These are phyloP conservation scores for Verticillium longisporum DNA, from an alignment of 2,329 filamentous ascomycete species.

Conservation along the genomic window DNA sequence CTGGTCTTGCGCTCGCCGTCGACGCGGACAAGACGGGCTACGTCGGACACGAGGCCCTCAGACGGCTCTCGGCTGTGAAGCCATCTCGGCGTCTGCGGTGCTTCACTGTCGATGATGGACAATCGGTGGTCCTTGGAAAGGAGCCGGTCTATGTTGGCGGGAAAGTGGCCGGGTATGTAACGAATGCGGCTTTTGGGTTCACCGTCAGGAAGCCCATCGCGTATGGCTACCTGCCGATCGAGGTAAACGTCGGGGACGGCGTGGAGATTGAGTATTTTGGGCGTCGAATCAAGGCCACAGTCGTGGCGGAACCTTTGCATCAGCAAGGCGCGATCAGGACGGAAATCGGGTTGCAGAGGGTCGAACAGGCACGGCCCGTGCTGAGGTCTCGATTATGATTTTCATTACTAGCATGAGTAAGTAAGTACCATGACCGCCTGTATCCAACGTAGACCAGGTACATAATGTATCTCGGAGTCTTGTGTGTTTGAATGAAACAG, in stretches of 20 bases:
- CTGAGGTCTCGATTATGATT: neutral
- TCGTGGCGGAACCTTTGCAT: constrained; percentile 38
- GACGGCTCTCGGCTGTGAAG: constrained; percentile 26
- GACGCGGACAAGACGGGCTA: constrained; percentile 38
- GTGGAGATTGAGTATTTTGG: constrained; percentile 60
- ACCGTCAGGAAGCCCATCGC: constrained; percentile 52
- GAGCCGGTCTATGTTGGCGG: constrained; percentile 50
- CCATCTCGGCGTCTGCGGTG: constrained; percentile 32
- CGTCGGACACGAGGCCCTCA: constrained; percentile 43
- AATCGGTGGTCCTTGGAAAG: constrained; percentile 52
- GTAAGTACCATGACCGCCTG: too few relatives aligned
- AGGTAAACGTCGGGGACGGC: constrained; percentile 34
- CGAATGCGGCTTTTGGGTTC: constrained; percentile 54
- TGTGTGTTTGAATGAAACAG: neutral
- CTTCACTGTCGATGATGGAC: constrained; percentile 48
- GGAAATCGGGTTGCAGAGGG: neutral
- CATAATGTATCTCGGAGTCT: neutral
- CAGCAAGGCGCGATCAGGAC: neutral
- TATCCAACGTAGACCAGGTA: neutral
- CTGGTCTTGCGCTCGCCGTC: constrained; percentile 45
- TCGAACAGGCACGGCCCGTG: neutral
- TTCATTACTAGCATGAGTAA: neutral
- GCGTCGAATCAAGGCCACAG: constrained; percentile 42
- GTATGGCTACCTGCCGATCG: constrained; percentile 48
- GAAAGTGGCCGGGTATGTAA: constrained; percentile 47